Evolutionary conservation across 768 basidiomycete species (phyloP).

Genomic region (Lentinula edodes): DNA sequence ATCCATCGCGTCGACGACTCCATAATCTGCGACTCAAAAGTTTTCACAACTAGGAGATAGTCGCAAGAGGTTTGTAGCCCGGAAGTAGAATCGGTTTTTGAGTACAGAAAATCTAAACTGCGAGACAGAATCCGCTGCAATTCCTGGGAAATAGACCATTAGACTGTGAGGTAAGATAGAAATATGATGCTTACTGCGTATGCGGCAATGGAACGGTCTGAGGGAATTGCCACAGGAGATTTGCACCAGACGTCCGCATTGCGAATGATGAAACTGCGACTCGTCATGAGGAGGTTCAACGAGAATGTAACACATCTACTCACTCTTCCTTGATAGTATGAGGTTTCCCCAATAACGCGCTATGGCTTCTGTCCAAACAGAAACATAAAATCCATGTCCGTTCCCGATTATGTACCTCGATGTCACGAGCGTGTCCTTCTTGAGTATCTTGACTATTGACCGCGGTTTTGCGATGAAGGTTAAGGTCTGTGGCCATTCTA

Average conservation of each 20-base stretch:
- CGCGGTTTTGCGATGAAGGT: conserved; percentile 84
- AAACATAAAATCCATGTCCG: conserved; percentile 91
- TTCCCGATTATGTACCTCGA: conserved; percentile 91
- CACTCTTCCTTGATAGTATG: conserved; percentile 91
- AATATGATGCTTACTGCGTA: conserved; percentile 57
- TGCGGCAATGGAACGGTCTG: conserved; percentile 66
- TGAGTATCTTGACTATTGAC: conserved; percentile 57
- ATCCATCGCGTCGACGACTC: conserved; percentile 57
- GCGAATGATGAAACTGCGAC: conserved; percentile 75
- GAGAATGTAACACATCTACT: conserved; percentile 23
- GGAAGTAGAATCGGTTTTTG: conserved; percentile 69
- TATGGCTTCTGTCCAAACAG: conserved; percentile 81
- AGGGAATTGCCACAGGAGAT: conserved; percentile 53
- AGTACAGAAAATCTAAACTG: conserved; percentile 87
- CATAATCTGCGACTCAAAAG: conserved; percentile 74
- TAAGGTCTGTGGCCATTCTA: conserved; percentile 95
- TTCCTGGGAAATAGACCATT: conserved; percentile 41
- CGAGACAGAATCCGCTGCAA: conserved; percentile 86
- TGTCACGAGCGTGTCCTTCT: conserved; percentile 75
- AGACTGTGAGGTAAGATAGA: background rate
- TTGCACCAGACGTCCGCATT: conserved; percentile 73
- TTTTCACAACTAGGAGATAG: conserved; percentile 78
- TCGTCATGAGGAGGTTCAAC: background rate
- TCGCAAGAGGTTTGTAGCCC: conserved; percentile 83
- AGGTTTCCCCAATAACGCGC: conserved; percentile 97